Conservation (phyloP, 352 stramenopile genomes). For the Phytophthora cactorum region DNA sequence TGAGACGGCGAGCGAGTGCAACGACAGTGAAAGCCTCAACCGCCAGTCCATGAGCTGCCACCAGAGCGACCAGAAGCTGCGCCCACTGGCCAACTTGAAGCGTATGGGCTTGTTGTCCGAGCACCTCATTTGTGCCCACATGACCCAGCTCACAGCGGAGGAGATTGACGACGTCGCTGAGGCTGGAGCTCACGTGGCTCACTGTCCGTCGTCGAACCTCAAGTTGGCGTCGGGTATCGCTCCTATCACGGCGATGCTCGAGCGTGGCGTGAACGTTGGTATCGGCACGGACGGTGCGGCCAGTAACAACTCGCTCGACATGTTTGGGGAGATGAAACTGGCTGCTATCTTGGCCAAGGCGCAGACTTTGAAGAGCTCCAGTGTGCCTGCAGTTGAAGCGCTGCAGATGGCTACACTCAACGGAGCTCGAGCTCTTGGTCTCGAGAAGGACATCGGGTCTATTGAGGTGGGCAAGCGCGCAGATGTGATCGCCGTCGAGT, state of each 20-base stretch:
- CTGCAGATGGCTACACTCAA: slow-evolving; percentile 92
- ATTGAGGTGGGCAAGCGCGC: slow-evolving; percentile 88
- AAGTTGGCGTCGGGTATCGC: slow-evolving; percentile 90
- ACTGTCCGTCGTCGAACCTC: slow-evolving; percentile 92
- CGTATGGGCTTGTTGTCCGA: slow-evolving; percentile 77
- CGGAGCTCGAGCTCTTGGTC: slow-evolving; percentile 82
- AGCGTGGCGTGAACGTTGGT: slow-evolving; percentile 83
- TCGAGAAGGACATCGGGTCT: slow-evolving; percentile 84
- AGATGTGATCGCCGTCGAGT: slow-evolving; percentile 83
- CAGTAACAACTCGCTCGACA: slow-evolving; percentile 92
- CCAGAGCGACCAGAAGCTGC: slow-evolving; percentile 73
- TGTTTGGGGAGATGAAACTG: slow-evolving; percentile 91
- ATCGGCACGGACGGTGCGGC: slow-evolving; percentile 88
- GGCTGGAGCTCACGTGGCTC: slow-evolving; percentile 70
- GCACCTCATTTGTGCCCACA: slow-evolving; percentile 79
- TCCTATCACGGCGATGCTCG: slow-evolving; percentile 75
- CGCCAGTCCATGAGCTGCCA: slow-evolving; percentile 82
- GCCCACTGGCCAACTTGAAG: slow-evolving; percentile 83
- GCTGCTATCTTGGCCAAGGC: slow-evolving; percentile 87
- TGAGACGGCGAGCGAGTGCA: slow-evolving; percentile 83
- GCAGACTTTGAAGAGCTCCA: slow-evolving; percentile 67
- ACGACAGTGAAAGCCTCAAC: slow-evolving; percentile 74
- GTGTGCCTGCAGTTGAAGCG: slow-evolving; percentile 58
- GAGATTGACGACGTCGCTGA: slow-evolving; percentile 77
- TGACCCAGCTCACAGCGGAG: slow-evolving; percentile 84